A percentile compares a stretch with the other conserved stretches of the same genome.
Conservation (phyloP, 139 green algal genomes). For the Chlorella sp. region DNA sequence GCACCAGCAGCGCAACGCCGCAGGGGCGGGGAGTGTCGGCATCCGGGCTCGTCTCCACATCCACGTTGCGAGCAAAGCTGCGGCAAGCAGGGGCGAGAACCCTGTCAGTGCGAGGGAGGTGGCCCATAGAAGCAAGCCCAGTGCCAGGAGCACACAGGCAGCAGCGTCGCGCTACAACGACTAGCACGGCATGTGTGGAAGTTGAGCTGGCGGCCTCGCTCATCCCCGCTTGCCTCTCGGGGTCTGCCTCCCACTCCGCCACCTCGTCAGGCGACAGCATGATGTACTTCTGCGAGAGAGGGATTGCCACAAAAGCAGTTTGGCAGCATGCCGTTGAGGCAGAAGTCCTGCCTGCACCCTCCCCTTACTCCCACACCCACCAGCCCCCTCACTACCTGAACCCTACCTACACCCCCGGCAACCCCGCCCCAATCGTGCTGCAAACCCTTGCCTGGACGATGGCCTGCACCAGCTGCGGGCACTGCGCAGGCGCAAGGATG, state of each 20-base stretch:
- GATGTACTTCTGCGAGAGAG: constrained; percentile 68
- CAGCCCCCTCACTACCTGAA: not conserved
- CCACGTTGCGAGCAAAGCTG: constrained; percentile 58
- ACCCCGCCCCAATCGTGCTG: not conserved
- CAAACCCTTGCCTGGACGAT: constrained; percentile 34
- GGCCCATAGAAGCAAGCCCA: too few species aligned
- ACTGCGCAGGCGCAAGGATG: constrained; percentile 37
- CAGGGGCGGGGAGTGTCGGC: constrained; percentile 79
- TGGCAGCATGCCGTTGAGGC: too few species aligned
- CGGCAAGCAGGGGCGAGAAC: not conserved
- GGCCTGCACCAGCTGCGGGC: constrained; percentile 35
- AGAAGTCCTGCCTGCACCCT: too few species aligned
- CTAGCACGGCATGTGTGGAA: too few species aligned
- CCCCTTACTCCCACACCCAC: too few species aligned
- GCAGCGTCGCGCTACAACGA: not conserved
- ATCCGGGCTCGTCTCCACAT: constrained; percentile 77
- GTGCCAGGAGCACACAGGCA: too few species aligned
- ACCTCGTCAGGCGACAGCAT: constrained; percentile 76
- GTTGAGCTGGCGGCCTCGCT: too few species aligned
- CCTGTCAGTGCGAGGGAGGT: too few species aligned
- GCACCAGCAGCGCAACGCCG: constrained; percentile 72
- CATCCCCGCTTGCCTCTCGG: constrained; percentile 37
- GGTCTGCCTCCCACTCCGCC: constrained; percentile 73
- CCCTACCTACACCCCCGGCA: not conserved
- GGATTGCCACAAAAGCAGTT: too few species aligned